Conservation (phyloP, 176 grass and related monocot species). For the Oryza longistaminata region DNA sequence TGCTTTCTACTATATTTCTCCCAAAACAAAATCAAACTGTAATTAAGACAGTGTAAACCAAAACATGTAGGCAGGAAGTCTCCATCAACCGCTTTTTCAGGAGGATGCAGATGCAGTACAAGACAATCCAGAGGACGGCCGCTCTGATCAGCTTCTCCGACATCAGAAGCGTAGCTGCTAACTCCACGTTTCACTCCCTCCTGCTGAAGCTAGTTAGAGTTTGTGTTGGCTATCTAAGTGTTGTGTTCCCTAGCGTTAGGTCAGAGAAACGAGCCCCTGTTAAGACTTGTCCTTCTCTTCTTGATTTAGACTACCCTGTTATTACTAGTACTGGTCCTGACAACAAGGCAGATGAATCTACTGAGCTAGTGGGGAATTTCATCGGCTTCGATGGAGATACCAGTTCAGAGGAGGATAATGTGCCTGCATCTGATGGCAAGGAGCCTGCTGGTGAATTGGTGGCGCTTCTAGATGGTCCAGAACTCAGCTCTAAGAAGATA, state of each 20-base stretch:
- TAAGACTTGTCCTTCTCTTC: constrained; percentile 1
- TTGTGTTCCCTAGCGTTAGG: constrained; percentile 38
- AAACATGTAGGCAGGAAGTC: constrained; percentile 66
- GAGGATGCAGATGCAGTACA: constrained; percentile 45
- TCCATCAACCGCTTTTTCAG: constrained; percentile 60
- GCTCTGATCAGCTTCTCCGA: constrained; percentile 53
- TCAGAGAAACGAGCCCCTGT: constrained; percentile 12
- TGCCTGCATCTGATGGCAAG: neutral
- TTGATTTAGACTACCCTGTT: constrained; percentile 1
- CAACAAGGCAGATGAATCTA: constrained; percentile 6
- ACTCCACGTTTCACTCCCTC: constrained; percentile 13
- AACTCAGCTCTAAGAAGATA: constrained; percentile 33
- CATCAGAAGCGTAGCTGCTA: constrained; percentile 60
- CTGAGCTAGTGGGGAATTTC: constrained; percentile 33
- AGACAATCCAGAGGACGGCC: constrained; percentile 43
- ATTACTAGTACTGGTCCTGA: neutral
- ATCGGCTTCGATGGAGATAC: constrained; percentile 35
- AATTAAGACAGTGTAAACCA: constrained; percentile 17
- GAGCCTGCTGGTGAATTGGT: neutral
- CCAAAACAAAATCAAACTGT: neutral
- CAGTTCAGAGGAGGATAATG: neutral
- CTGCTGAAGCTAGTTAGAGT: constrained; percentile 41
- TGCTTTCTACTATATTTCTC: neutral
- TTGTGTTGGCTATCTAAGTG: constrained; percentile 36
- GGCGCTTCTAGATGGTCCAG: constrained; percentile 1